Evolutionary conservation across 2,329 filamentous ascomycete species (phyloP).

Genomic region (Fusarium denticulatum): DNA sequence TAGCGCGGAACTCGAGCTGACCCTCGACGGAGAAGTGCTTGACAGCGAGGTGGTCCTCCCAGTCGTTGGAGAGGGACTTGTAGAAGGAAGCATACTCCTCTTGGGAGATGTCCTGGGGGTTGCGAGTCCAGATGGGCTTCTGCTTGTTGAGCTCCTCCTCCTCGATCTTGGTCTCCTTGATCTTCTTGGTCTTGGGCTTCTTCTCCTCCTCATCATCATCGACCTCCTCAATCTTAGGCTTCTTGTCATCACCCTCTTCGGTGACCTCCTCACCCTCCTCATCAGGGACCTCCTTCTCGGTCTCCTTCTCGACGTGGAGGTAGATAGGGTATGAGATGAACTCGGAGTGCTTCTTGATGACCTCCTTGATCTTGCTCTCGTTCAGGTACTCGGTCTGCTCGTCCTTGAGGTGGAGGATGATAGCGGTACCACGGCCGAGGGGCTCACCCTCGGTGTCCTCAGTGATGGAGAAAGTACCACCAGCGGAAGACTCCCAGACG

Average conservation of each 20-base stretch:
- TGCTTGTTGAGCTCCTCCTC: slow-evolving; percentile 99
- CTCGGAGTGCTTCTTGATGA: slow-evolving; percentile 99
- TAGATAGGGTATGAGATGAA: slow-evolving; percentile 99
- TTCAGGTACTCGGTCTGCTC: slow-evolving; percentile 99
- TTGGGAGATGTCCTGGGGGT: slow-evolving; percentile 91
- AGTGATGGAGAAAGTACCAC: slow-evolving; percentile 94
- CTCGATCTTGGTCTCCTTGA: slow-evolving; percentile 98
- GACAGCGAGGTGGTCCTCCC: slow-evolving; percentile 99
- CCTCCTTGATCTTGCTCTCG: slow-evolving; percentile 99
- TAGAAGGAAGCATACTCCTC: slow-evolving; percentile 99
- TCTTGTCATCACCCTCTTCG: slow-evolving; percentile 84
- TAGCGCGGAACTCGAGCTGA: slow-evolving; percentile 99
- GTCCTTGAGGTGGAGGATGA: slow-evolving; percentile 98
- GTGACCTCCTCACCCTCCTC: slow-evolving; percentile 79
- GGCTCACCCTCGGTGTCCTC: slow-evolving; percentile 91
- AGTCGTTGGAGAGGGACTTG: slow-evolving; percentile 99
- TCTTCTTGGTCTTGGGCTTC: slow-evolving; percentile 98
- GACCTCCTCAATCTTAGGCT: slow-evolving; percentile 94
- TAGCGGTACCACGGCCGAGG: slow-evolving; percentile 95
- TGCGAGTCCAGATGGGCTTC: slow-evolving; percentile 99
- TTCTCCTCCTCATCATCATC: slow-evolving; percentile 90
- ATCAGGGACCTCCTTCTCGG: slow-evolving; percentile 97
- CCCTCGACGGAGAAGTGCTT: slow-evolving; percentile 99
- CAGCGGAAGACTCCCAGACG: slow-evolving; percentile 97
- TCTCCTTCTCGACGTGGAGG: slow-evolving; percentile 99